Conservation (phyloP, 2,329 filamentous ascomycete genomes). For the Alternaria burnsii region DNA sequence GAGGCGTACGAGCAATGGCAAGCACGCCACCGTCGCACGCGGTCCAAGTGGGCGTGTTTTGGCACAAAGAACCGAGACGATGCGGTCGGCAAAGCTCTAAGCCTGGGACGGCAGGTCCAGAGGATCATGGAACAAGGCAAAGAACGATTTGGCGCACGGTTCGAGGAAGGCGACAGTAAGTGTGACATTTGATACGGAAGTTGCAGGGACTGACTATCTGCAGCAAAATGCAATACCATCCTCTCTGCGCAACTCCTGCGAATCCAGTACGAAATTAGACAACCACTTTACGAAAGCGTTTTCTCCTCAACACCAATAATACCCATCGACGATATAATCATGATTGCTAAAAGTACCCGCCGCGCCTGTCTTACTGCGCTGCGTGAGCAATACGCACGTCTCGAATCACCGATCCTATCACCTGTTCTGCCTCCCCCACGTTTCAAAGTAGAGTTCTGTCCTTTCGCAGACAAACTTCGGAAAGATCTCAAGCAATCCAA, state of each 20-base stretch:
- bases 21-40: conserved; percentile 28
- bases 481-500: conserved; percentile 33
- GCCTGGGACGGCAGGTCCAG: conserved; percentile 38
- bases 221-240: conserved; percentile 43
- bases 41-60: conserved; percentile 39
- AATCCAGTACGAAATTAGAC: conserved; percentile 44
- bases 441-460: conserved; percentile 46
- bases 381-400: conserved; percentile 40
- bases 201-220: conserved; percentile 21
- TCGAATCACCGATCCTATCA: conserved; percentile 27
- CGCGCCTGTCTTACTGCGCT: conserved; percentile 43
- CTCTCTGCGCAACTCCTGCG: conserved; percentile 45
- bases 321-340: conserved; percentile 42
- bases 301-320: conserved; percentile 30
- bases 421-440: conserved; percentile 44
- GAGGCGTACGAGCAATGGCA: conserved; percentile 46
- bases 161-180: conserved; percentile 47
- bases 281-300: conserved; percentile 41
- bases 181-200: neutral
- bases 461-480: conserved; percentile 40
- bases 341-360: conserved; percentile 42
- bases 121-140: conserved; percentile 39
- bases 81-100: conserved; percentile 36
- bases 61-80: conserved; percentile 36
- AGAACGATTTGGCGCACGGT: conserved; percentile 37